phyloP scores from a whole-genome alignment of 1,284 basidiomycete genomes.

The Sutorius eximius region DNA sequence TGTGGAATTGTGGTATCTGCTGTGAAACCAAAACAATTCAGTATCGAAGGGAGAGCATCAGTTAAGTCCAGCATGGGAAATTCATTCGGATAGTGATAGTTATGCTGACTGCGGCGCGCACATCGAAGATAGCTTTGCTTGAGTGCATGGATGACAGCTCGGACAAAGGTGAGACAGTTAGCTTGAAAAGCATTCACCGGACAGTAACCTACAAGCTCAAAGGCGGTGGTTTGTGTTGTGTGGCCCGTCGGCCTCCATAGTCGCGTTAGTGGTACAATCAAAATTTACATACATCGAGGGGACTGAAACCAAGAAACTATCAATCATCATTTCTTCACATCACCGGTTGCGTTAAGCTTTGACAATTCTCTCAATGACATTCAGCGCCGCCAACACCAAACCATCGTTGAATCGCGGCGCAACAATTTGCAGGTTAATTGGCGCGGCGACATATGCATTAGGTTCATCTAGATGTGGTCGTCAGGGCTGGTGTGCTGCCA shows the following conservation, averaged over 20 bases:
- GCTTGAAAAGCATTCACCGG: not conserved
- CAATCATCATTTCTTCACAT: not conserved
- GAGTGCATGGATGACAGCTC: not conserved
- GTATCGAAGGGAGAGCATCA: not conserved
- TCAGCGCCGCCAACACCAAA: conserved; percentile 23
- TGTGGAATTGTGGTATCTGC: not conserved
- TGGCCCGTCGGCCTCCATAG: not conserved
- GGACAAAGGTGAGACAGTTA: not conserved
- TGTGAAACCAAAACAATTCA: not conserved
- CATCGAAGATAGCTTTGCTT: not conserved
- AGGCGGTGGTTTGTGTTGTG: not conserved
- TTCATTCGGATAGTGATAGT: too few relatives aligned
- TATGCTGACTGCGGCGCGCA: not conserved
- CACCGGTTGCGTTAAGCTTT: not conserved
- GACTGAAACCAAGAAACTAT: not conserved
- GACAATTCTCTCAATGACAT: conserved; percentile 14
- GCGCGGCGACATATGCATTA: conserved; percentile 8
- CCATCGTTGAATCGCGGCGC: conserved; percentile 24
- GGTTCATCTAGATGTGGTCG: conserved; percentile 22
- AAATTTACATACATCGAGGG: not conserved
- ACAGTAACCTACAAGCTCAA: not conserved
- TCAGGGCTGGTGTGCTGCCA: not conserved
- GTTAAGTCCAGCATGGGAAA: not conserved
- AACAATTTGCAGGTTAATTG: conserved; percentile 24
- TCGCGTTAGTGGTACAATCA: not conserved